A percentile compares a stretch with the other conserved stretches of the same genome.
These are phyloP conservation scores for Clonostachys solani DNA, from an alignment of 2,329 filamentous ascomycete species.

Conservation along the genomic window DNA sequence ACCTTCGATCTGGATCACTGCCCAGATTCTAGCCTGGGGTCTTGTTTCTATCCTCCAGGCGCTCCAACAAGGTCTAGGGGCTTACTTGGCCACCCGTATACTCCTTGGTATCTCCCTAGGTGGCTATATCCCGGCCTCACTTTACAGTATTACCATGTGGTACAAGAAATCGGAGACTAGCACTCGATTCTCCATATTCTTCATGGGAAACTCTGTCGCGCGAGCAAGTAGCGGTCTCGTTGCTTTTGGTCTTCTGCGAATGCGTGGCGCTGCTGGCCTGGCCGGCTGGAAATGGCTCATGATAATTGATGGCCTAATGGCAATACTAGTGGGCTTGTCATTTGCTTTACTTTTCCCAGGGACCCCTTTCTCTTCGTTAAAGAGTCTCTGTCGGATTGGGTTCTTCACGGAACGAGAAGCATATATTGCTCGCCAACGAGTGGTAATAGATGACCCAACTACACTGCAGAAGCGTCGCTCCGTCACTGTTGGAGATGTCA, in stretches of 20 bases:
- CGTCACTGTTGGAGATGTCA: too few species aligned
- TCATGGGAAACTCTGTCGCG: slow-evolving; percentile 24
- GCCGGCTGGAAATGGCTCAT: too few species aligned
- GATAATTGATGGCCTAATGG: too few species aligned
- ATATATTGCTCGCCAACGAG: too few species aligned
- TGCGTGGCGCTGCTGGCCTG: slow-evolving; percentile 8
- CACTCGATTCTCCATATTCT: slow-evolving; percentile 13
- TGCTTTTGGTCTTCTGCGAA: slow-evolving; percentile 23
- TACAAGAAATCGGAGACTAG: slow-evolving; percentile 11
- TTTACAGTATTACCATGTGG: slow-evolving; percentile 13
- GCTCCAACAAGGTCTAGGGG: slow-evolving; percentile 39
- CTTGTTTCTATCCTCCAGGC: slow-evolving; percentile 49
- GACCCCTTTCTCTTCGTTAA: too few species aligned
- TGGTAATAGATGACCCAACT: too few species aligned
- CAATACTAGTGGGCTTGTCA: too few species aligned
- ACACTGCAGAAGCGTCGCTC: too few species aligned
- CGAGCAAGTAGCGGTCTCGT: slow-evolving; percentile 24
- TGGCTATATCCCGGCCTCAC: slow-evolving; percentile 42
- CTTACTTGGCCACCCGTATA: slow-evolving; percentile 43
- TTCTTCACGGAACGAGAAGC: too few species aligned
- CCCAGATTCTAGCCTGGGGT: slow-evolving; percentile 1
- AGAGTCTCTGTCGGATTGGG: too few species aligned
- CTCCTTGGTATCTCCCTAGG: slow-evolving; percentile 48
- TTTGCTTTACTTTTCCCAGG: too few species aligned
- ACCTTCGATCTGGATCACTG: slow-evolving; percentile 43